Evolutionary conservation across 768 basidiomycete genomes (phyloP).

Genomic region (Mycena polygramma): DNA sequence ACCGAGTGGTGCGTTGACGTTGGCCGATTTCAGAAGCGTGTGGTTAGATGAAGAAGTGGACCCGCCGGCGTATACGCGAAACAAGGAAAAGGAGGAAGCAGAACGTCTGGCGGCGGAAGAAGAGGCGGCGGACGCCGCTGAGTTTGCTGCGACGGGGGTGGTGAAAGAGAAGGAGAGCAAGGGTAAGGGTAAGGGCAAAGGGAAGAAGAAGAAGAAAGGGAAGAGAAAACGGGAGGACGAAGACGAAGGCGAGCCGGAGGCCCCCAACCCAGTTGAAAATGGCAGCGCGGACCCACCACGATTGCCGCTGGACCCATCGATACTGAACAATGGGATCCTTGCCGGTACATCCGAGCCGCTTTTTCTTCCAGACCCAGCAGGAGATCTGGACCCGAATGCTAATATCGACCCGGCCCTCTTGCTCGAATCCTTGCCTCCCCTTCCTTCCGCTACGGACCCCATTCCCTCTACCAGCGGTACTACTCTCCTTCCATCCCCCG

Average conservation of each 20-base stretch:
- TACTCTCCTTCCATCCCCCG: conserved; percentile 17
- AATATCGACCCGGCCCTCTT: conserved; percentile 74
- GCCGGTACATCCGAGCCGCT: conserved; percentile 64
- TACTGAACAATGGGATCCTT: conserved; percentile 79
- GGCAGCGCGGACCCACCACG: conserved; percentile 41
- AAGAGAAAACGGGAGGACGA: conserved; percentile 52
- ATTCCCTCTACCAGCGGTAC: conserved; percentile 3
- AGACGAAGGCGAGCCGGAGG: conserved; percentile 42
- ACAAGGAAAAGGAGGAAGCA: conserved; percentile 76
- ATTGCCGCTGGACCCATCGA: conserved; percentile 64
- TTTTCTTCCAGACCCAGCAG: conserved; percentile 59
- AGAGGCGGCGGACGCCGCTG: conserved; percentile 45
- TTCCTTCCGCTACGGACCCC: conserved; percentile 5
- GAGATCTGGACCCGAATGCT: conserved; percentile 52
- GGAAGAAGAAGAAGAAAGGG: conserved; percentile 46
- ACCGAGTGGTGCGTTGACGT: conserved; percentile 84
- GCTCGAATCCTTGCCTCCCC: conserved; percentile 33
- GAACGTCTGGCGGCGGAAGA: conserved; percentile 58
- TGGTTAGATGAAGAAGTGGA: conserved; percentile 95
- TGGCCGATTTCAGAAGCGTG: conserved; percentile 90
- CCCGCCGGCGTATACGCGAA: conserved; percentile 89
- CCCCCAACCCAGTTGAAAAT: conserved; percentile 36
- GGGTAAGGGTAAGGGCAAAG: conserved; percentile 45
- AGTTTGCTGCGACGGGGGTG: conserved; percentile 43
- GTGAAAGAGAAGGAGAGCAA: conserved; percentile 43